Evolutionary conservation across 805 yeast genomes (phyloP).

Genomic region (Torulaspora microellipsoides): DNA sequence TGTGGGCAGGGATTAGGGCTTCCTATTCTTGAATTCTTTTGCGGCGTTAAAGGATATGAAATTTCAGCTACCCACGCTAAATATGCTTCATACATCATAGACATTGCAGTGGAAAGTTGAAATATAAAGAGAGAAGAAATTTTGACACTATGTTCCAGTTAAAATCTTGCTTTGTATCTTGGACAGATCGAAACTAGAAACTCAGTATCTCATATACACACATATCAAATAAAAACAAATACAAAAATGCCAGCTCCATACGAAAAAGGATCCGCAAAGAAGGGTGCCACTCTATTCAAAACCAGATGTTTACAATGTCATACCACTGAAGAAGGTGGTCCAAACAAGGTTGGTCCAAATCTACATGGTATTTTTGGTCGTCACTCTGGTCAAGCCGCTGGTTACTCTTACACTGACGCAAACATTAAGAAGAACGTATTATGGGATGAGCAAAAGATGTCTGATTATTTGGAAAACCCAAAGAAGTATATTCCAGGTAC

Average conservation of each 20-base stretch:
- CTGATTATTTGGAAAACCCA: constrained; percentile 97
- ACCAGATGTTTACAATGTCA: constrained; percentile 99
- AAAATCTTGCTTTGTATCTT: background rate
- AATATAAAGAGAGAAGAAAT: constrained; percentile 6
- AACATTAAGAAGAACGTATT: constrained; percentile 91
- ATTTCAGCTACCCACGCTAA: background rate
- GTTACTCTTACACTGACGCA: constrained; percentile 96
- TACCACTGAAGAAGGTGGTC: constrained; percentile 93
- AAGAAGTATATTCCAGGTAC: constrained; percentile 99
- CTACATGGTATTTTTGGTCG: constrained; percentile 94
- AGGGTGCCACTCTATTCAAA: constrained; percentile 98
- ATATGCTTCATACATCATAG: too few relatives aligned
- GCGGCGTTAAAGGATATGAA: constrained; percentile 5
- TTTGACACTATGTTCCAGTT: too few relatives aligned
- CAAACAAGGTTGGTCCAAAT: constrained; percentile 99
- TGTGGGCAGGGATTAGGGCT: too few relatives aligned
- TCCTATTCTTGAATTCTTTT: background rate
- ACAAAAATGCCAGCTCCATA: constrained; percentile 26
- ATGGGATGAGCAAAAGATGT: constrained; percentile 86
- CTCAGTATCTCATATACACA: background rate
- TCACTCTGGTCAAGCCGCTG: constrained; percentile 84
- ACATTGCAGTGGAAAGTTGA: background rate
- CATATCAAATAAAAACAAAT: constrained; percentile 1
- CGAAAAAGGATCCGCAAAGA: constrained; percentile 62
- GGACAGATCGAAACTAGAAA: background rate